These are phyloP conservation scores for Dothistroma pini DNA, from an alignment of 2,329 filamentous ascomycete genomes.

Conservation along the genomic window DNA sequence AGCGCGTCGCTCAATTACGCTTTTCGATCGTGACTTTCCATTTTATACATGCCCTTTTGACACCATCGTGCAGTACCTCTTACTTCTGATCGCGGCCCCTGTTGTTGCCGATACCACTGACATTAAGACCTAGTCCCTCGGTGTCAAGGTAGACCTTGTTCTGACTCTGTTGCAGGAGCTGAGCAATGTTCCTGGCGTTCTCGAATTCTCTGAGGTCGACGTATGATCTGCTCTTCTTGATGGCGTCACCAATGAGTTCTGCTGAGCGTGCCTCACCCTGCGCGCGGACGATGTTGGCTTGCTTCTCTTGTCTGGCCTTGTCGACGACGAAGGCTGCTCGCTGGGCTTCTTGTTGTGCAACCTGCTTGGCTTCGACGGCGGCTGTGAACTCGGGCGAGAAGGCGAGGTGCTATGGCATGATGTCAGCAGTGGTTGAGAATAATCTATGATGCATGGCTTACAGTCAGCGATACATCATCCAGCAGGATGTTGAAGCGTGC, in stretches of 20 bases:
- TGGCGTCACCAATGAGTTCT: slow-evolving; percentile 95
- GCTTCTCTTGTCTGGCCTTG: slow-evolving; percentile 99
- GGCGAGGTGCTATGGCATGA: slow-evolving; percentile 54
- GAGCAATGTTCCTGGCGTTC: slow-evolving; percentile 87
- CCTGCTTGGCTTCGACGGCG: slow-evolving; percentile 66
- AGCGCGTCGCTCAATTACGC: not conserved
- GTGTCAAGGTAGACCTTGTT: slow-evolving; percentile 95
- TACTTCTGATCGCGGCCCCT: slow-evolving; percentile 21
- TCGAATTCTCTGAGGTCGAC: slow-evolving; percentile 97
- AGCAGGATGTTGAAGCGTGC: slow-evolving; percentile 96
- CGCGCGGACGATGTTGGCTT: slow-evolving; percentile 95
- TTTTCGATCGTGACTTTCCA: not conserved
- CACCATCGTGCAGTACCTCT: not conserved
- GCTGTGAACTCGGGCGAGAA: slow-evolving; percentile 68
- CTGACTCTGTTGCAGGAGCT: slow-evolving; percentile 79
- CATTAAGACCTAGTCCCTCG: slow-evolving; percentile 86
- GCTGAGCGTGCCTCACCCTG: slow-evolving; percentile 99
- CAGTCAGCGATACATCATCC: slow-evolving; percentile 91
- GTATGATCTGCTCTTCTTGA: slow-evolving; percentile 99
- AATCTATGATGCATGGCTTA: slow-evolving; percentile 21
- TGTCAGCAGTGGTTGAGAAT: slow-evolving; percentile 6
- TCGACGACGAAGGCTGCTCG: slow-evolving; percentile 96
- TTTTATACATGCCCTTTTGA: not conserved
- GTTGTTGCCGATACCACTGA: slow-evolving; percentile 43
- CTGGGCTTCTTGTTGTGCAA: slow-evolving; percentile 86